Evolutionary conservation across 2,329 filamentous ascomycete species (phyloP), one percentile per base, ranked within the genome.

Genomic region (Torrubiella hemipterigena): DNA sequence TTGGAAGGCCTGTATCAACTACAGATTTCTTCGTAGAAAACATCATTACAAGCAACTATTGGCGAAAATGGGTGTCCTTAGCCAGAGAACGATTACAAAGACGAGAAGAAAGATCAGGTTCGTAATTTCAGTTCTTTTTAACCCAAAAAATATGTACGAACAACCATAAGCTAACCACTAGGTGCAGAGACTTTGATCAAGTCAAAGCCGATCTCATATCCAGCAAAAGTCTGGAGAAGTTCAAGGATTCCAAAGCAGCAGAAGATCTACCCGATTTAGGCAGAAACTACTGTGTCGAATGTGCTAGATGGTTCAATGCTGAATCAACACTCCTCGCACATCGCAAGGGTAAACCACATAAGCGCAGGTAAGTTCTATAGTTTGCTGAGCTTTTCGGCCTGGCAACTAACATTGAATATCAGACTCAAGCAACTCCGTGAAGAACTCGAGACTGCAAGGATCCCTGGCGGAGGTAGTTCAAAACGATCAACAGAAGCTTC

Each of bases 231-330:
- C 73, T 98, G 20, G 62, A 74, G 28, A 73, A 83, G 42, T 86
- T 79, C 65, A 81, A 86, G 51, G 70, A 76, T 30, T 73, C 77
- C 26, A 93, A 94, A 51, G 74, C 80, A 6, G 61, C 71, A 15
- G 89, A 96, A 51, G 91, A 96, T 48, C 68, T 95, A 21, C 91
- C 91, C 4, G 89, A 77, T 0, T 66, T 95, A 29, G 91, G 91
- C 17, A 69, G 75, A 45, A 78, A 78, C 53, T 96, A 95, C 58
- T 98, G 91, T 56, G 67, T 81, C 12, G 82, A 94, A 57, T 98
- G 91, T 56, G 81, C 91, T 40, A 96, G 93, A 62, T 96, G 84
- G 80, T 96, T 93, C 54, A 89, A 96, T 55, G 81, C 77, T 30
- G 81, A 91, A 42, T 56, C 70, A 45, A 93, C 83, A 45, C 63